phyloP scores from a whole-genome alignment of 2,329 filamentous ascomycete genomes.

The Xylaria sp. region DNA sequence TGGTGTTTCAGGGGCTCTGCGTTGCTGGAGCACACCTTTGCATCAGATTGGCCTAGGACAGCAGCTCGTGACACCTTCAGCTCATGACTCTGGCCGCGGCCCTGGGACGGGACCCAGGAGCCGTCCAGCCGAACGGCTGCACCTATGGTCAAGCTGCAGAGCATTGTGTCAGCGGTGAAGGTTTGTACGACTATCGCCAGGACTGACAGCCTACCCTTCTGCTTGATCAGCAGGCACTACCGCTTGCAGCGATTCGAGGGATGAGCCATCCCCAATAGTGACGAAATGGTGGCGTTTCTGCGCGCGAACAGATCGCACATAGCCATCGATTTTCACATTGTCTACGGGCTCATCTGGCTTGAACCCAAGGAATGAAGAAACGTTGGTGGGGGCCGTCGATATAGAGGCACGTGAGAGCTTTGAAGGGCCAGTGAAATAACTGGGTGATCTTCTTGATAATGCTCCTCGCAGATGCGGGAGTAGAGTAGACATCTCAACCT shows the following conservation, averaged over 20 bases:
- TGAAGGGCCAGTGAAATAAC: neutral
- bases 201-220: conserved; percentile 64
- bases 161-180: conserved; percentile 39
- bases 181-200: conserved; percentile 20
- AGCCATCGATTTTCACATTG: conserved; percentile 73
- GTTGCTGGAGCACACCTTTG: conserved; percentile 64
- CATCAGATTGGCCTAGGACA: conserved; percentile 77
- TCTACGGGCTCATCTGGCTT: conserved; percentile 50
- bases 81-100: conserved; percentile 76
- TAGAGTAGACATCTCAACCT: conserved; percentile 33
- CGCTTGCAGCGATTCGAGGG: conserved; percentile 77
- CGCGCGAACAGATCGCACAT: conserved; percentile 81
- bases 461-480: conserved; percentile 34
- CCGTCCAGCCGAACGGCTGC: conserved; percentile 80
- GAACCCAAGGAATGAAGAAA: conserved; percentile 64
- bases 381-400: conserved; percentile 48
- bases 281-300: conserved; percentile 87
- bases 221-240: conserved; percentile 75
- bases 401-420: conserved; percentile 31
- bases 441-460: conserved; percentile 25
- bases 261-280: conserved; percentile 86
- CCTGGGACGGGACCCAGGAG: conserved; percentile 74
- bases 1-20: conserved; percentile 15
- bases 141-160: conserved; percentile 75
- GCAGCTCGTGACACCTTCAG: conserved; percentile 74